Percentiles rank a stretch among this genome's conserved stretches.
Evolutionary conservation across 192 early-diverging fungal species (phyloP).

Genomic region (Podila verticillata): DNA sequence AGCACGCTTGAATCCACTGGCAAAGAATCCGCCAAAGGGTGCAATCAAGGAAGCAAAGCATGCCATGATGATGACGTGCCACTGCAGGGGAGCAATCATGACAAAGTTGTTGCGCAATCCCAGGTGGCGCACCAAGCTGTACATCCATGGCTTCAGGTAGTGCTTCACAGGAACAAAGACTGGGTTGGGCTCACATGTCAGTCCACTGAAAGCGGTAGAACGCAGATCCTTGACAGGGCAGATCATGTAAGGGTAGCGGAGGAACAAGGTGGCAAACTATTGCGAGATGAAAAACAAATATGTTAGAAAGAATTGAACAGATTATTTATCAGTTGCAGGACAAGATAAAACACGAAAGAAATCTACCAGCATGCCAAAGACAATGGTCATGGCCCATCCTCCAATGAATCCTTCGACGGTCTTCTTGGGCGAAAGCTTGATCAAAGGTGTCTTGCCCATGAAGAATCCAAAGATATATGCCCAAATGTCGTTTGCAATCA

Average conservation of each 20-base stretch:
- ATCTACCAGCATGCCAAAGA: slow-evolving; percentile 85
- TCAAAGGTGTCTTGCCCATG: slow-evolving; percentile 90
- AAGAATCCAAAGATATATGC: slow-evolving; percentile 98
- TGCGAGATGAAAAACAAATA: neutral
- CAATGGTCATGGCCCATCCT: slow-evolving; percentile 82
- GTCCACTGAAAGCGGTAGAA: slow-evolving; percentile 57
- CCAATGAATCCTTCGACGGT: slow-evolving; percentile 98
- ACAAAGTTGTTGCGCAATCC: slow-evolving; percentile 56
- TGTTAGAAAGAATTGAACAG: neutral
- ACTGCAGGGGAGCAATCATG: slow-evolving; percentile 83
- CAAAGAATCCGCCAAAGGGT: slow-evolving; percentile 99
- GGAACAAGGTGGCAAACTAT: slow-evolving; percentile 60
- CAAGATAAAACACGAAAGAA: neutral
- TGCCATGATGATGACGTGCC: slow-evolving; percentile 89
- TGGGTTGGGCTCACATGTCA: slow-evolving; percentile 66
- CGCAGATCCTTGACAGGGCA: slow-evolving; percentile 67
- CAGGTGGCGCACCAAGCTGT: slow-evolving; percentile 43
- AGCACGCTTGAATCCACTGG: slow-evolving; percentile 94
- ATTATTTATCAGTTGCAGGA: neutral
- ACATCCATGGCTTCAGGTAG: slow-evolving; percentile 56
- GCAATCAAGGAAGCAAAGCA: slow-evolving; percentile 95
- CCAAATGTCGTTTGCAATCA: slow-evolving; percentile 95
- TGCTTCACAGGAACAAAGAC: slow-evolving; percentile 60
- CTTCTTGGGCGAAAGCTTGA: slow-evolving; percentile 97
- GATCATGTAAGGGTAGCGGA: slow-evolving; percentile 65